Percentiles rank a stretch among this genome's conserved stretches.
Conservation (phyloP, 805 yeast genomes). For the Nakazawaea wyomingensis region DNA sequence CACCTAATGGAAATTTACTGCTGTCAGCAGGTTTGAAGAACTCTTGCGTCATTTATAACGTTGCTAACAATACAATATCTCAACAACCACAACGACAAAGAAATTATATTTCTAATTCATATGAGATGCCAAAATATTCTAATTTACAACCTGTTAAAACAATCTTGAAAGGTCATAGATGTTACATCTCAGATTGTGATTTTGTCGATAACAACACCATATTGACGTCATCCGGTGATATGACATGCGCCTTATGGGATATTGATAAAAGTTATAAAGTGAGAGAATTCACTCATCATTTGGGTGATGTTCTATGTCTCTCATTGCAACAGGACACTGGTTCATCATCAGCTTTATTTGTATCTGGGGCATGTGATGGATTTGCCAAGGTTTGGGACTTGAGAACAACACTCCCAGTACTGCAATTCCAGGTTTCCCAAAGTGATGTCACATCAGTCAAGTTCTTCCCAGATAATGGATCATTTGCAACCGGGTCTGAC, state of each 20-base stretch:
- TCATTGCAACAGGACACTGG: conserved; percentile 22
- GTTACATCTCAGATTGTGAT: conserved; percentile 72
- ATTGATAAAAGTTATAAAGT: conserved; percentile 49
- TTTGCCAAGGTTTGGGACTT: conserved; percentile 62
- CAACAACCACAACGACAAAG: conserved; percentile 7
- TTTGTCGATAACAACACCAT: conserved; percentile 55
- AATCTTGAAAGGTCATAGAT: conserved; percentile 72
- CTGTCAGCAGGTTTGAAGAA: conserved; percentile 86
- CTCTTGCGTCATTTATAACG: conserved; percentile 63
- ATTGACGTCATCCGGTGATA: conserved; percentile 77
- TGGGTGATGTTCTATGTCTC: conserved; percentile 64
- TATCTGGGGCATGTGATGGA: conserved; percentile 68
- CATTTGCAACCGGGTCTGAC: conserved; percentile 73
- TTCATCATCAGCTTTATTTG: conserved; percentile 35
- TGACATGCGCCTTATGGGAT: conserved; percentile 80
- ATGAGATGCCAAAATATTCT: neutral
- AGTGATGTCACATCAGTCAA: conserved; percentile 61
- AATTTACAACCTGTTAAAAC: conserved; percentile 5
- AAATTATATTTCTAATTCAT: neutral
- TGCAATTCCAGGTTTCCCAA: conserved; percentile 45
- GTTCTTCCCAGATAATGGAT: conserved; percentile 65
- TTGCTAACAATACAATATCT: conserved; percentile 16
- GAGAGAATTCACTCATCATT: conserved; percentile 57
- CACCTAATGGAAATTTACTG: conserved; percentile 59
- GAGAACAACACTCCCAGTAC: conserved; percentile 34